Evolutionary conservation across 192 early-diverging fungal genomes (phyloP).

Genomic region (Mortierella antarctica): DNA sequence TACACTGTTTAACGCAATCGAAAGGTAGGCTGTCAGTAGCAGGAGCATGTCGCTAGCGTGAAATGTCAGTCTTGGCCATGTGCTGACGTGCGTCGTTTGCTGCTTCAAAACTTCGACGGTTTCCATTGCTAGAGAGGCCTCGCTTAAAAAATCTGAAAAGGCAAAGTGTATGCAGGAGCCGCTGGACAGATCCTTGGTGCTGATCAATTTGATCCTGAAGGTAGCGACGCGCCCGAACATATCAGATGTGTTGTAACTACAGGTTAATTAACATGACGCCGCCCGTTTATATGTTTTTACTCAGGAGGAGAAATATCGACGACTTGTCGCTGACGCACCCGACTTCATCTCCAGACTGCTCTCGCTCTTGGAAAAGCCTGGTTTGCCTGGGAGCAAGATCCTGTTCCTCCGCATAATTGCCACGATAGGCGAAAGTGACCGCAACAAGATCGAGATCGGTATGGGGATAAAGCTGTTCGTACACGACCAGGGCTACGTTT

Average conservation of each 20-base stretch:
- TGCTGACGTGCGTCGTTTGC: background rate
- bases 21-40: slow-evolving; percentile 21
- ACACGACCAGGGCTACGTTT: background rate
- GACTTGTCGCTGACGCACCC: slow-evolving; percentile 36
- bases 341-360: slow-evolving; percentile 48
- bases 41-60: background rate
- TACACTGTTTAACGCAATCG: slow-evolving; percentile 38
- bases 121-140: slow-evolving; percentile 16
- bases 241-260: background rate
- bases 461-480: background rate
- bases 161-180: slow-evolving; percentile 47
- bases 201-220: slow-evolving; percentile 52
- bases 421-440: slow-evolving; percentile 52
- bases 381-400: slow-evolving; percentile 39
- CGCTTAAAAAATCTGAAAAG: slow-evolving; percentile 23
- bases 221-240: background rate
- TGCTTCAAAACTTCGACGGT: no score
- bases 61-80: background rate
- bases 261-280: background rate
- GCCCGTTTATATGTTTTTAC: background rate
- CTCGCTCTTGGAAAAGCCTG: slow-evolving; percentile 37
- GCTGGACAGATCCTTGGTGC: slow-evolving; percentile 28
- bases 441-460: slow-evolving; percentile 55
- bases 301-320: slow-evolving; percentile 52
- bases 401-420: slow-evolving; percentile 41